Conservation (phyloP, 1,284 basidiomycete species). For the Peniophora sp. region DNA sequence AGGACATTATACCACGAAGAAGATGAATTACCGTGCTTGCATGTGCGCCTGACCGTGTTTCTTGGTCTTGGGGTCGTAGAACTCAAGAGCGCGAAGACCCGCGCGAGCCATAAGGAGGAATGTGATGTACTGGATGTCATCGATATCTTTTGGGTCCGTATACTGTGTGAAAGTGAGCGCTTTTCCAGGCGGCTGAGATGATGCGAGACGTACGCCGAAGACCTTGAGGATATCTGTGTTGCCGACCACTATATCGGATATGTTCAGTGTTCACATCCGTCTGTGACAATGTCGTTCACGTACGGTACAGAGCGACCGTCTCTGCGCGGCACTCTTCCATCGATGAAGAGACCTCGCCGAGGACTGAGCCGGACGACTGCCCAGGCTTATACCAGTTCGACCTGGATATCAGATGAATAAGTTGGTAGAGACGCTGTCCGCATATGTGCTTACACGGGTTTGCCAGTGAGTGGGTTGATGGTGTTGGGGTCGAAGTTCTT, state of each 20-base stretch:
- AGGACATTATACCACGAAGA: background rate
- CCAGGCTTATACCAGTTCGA: constrained; percentile 80
- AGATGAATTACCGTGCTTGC: constrained; percentile 60
- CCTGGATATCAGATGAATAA: constrained; percentile 23
- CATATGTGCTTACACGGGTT: constrained; percentile 49
- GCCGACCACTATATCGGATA: constrained; percentile 49
- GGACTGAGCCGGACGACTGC: constrained; percentile 69
- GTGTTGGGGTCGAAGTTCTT: constrained; percentile 74
- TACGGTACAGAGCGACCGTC: constrained; percentile 70
- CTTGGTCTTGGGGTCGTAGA: constrained; percentile 69
- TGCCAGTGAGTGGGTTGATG: constrained; percentile 79
- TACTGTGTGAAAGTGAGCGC: constrained; percentile 37
- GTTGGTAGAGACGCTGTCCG: background rate
- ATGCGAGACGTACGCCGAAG: constrained; percentile 48
- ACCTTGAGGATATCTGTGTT: constrained; percentile 68
- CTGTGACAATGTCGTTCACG: constrained; percentile 19
- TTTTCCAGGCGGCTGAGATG: background rate
- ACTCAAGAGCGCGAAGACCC: constrained; percentile 74
- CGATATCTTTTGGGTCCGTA: constrained; percentile 54
- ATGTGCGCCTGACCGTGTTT: constrained; percentile 92
- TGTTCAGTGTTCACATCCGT: background rate
- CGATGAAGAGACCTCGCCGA: constrained; percentile 79
- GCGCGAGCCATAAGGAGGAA: constrained; percentile 83
- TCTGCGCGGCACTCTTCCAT: constrained; percentile 87
- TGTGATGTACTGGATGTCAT: constrained; percentile 73